Conservation (phyloP, 73 alveolate genomes). For the Symbiodinium pilosum region DNA sequence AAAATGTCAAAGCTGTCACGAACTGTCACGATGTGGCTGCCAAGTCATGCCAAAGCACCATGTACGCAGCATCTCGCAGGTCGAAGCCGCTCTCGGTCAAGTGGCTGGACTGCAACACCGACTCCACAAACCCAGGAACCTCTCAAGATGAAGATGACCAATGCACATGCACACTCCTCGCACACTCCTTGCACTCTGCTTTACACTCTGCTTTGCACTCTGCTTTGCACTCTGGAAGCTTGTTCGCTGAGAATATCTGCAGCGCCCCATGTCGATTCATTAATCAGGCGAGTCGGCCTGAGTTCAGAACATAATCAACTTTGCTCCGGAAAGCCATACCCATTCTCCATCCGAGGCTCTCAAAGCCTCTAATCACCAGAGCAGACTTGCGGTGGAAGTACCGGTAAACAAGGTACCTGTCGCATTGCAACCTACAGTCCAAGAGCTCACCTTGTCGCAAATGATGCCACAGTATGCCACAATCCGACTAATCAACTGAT, state of each 20-base stretch:
- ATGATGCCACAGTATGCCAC: no score
- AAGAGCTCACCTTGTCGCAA: background rate
- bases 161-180: background rate
- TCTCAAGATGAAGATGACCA: background rate
- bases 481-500: no score
- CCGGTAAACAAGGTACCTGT: slow-evolving; percentile 78
- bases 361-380: slow-evolving; percentile 64
- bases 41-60: background rate
- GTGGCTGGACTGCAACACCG: slow-evolving; percentile 64
- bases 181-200: background rate
- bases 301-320: background rate
- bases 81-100: slow-evolving; percentile 62
- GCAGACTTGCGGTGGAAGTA: slow-evolving; percentile 78
- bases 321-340: no score
- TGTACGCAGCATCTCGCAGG: slow-evolving; percentile 60
- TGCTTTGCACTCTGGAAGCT: background rate
- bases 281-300: slow-evolving; percentile 82
- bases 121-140: slow-evolving; percentile 83
- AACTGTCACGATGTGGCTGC: background rate
- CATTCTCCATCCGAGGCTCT: background rate
- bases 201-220: background rate
- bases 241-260: slow-evolving; percentile 74
- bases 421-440: background rate
- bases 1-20: background rate
- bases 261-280: slow-evolving; percentile 84